Evolutionary conservation across 768 basidiomycete species (phyloP), one percentile per base, ranked within the genome.

Genomic region (Amylocystis lapponica): DNA sequence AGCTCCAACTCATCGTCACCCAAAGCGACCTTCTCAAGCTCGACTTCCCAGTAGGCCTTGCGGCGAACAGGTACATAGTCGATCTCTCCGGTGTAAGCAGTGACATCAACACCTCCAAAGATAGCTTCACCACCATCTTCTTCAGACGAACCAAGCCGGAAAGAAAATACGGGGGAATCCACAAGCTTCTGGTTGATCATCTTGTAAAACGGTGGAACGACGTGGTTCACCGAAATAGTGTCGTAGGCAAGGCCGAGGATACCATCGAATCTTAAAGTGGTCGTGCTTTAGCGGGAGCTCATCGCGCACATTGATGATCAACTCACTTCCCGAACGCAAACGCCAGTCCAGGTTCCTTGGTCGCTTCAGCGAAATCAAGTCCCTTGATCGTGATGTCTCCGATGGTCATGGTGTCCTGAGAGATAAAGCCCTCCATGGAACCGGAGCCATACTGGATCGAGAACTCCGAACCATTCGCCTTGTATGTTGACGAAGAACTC

Each of bases 41-140:
- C 92, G 35, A 98, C 91, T 66, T 98, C 95, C 94, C 94, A 96
- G 68, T 96, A 98, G 4, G 91, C 96, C 75, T 89, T 92, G 55
- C 91, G 80, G 55, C 94, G 83, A 40, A 99, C 73, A 39, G 96
- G 95, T 23, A 86, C 91, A 56, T 98, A 98, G 19, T 63, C 57
- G 47, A 99, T 75, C 58, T 81, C 70, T 62, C 96, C 96, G 4
- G 63, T 76, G 69, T 86, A 97, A 26, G 88, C 85, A 20, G 53
- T 53, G 10, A 64, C 40, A 62, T 99, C 93, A 48, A 97, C 75
- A 32, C 93, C 95, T 53, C 95, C 95, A 50, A 98, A 98, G 45
- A 84, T 66, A 26, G 85, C 90, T 62, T 92, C 90, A 38, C 95
- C 94, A 40, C 84, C 90, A 58, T 96, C 95, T 0, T 78, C 71